Base-by-base conservation (phyloP, 495 filamentous ascomycete genomes). In the Lepraria neglecta region DNA sequence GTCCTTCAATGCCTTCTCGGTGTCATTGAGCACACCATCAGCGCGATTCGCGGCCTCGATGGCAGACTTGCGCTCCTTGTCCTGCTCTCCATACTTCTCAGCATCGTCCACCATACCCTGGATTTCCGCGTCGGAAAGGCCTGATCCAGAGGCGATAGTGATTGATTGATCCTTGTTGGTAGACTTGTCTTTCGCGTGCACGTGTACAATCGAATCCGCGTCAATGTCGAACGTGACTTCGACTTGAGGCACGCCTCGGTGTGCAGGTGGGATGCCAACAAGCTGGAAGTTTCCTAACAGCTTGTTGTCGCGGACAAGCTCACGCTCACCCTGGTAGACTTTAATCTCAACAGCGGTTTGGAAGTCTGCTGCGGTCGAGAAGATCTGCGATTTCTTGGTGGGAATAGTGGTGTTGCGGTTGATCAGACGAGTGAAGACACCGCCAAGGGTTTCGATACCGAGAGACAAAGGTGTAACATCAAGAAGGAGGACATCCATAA, bases 141-240 rank as follows among this genome's bases (percentile, higher is more conserved):
- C 94, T 60, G 94, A 98, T 73, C 94, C 94, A 56, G 95, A 97
- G 63, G 94, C 92, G 72, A 95, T 96, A 72, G 92, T 97, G 79
- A 98, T 97, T 59, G 92, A 96, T 83, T 98, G 94, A 72, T 98
- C 94, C 85, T 97, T 97, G 85, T 89, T 89, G 75, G 94, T 97
- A 65, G 91, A 90, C 85, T 98, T 97, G 82, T 98, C 94, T 82
- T 95, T 96, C 76, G 94, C 94, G 73, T 94, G 88, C 61, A 98
- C 94, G 81, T 97, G 95, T 67, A 98, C 92, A 65, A 98, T 97
- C 44, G 92, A 96, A 76, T 98, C 94, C 68, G 94, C 95, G 68
- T 98, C 94, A 71, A 98, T 98, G 79, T 98, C 94, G 79, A 98
- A 98, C 69, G 94, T 96, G 67, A 98, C 94, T 83, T 98, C 94